Conservation (phyloP, 2,329 filamentous ascomycete species). For the Gnomoniopsis sp. region DNA sequence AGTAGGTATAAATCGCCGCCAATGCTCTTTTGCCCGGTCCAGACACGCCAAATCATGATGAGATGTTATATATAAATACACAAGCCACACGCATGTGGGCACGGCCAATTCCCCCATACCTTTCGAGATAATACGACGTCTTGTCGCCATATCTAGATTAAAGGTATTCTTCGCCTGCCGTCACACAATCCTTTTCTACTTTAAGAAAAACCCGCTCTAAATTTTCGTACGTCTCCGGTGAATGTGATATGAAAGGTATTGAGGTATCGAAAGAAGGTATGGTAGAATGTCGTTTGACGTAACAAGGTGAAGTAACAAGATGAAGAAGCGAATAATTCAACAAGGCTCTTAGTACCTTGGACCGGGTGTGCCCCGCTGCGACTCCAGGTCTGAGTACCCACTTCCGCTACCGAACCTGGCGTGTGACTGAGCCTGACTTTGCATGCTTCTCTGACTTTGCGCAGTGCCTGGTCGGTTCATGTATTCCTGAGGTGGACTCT, state of each 20-base stretch:
- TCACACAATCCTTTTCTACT: not conserved
- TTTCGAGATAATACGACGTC: not conserved
- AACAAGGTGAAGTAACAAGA: not conserved
- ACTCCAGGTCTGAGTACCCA: conserved; percentile 7
- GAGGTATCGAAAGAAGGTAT: conserved; percentile 15
- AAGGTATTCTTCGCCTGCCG: not conserved
- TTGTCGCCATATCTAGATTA: not conserved
- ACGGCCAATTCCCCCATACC: not conserved
- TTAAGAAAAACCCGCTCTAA: not conserved
- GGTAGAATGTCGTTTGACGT: not conserved
- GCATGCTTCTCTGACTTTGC: conserved; percentile 15
- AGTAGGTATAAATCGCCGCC: not conserved
- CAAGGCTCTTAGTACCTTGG: conserved; percentile 6
- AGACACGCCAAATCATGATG: not conserved
- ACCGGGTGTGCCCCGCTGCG: conserved; percentile 14
- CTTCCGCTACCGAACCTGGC: conserved; percentile 1
- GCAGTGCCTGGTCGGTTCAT: conserved; percentile 15
- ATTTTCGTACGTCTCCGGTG: not conserved
- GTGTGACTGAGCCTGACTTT: not conserved
- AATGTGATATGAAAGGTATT: conserved; percentile 12
- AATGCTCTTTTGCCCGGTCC: not conserved
- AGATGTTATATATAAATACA: conserved; percentile 6
- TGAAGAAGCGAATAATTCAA: not conserved
- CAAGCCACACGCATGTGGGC: not conserved
- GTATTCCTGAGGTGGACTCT: conserved; percentile 7